Percentiles rank a stretch among this genome's conserved stretches.
phyloP scores from a whole-genome alignment of 768 basidiomycete genomes.

The Boletellus ananas region DNA sequence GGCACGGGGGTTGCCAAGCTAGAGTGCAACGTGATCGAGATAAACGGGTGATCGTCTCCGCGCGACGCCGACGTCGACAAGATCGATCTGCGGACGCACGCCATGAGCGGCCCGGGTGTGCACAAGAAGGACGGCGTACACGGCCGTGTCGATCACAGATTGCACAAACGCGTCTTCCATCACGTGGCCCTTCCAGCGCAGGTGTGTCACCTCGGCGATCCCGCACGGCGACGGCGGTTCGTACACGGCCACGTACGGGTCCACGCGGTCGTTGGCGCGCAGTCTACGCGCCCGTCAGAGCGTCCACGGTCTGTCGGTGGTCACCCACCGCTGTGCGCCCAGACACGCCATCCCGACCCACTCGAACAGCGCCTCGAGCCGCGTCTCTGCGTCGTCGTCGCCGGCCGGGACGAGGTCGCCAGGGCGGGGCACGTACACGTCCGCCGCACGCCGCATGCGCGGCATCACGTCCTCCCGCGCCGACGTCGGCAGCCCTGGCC shows the following conservation, averaged over 20 bases:
- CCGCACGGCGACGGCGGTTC: conserved; percentile 44
- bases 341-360: conserved; percentile 72
- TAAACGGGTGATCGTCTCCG: conserved; percentile 10
- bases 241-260: conserved; percentile 69
- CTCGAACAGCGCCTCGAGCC: conserved; percentile 51
- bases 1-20: conserved; percentile 46
- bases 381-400: conserved; percentile 51
- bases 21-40: conserved; percentile 34
- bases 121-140: conserved; percentile 21
- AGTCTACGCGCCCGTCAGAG: conserved; percentile 41
- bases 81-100: conserved; percentile 1
- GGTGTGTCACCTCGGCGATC: conserved; percentile 46
- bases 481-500: no score
- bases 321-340: conserved; percentile 57
- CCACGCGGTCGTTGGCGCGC: conserved; percentile 56
- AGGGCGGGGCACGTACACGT: conserved; percentile 41
- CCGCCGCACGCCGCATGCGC: conserved; percentile 19
- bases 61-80: conserved; percentile 3
- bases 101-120: no score
- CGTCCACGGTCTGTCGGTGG: not conserved
- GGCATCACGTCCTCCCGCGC: conserved; percentile 17
- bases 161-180: conserved; percentile 52
- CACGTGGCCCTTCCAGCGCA: conserved; percentile 57
- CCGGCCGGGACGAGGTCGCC: conserved; percentile 27
- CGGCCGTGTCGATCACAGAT: conserved; percentile 42